Percentiles rank a stretch among this genome's conserved stretches.
Conservation (phyloP, 2,329 filamentous ascomycete genomes). For the Ceratocystis cacaofunesta region DNA sequence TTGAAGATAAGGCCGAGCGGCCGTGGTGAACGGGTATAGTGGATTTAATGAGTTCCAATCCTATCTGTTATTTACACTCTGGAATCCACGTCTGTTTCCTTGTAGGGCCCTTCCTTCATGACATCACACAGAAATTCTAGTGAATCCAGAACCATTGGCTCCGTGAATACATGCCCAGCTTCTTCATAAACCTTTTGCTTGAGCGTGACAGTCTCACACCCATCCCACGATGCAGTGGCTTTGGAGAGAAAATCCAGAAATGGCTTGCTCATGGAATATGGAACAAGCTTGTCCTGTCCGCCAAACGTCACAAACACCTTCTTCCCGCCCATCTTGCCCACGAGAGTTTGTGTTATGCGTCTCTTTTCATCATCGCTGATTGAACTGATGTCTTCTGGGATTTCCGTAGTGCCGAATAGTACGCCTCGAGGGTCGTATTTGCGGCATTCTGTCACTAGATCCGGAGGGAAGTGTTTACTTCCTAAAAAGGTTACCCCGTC, state of each 20-base stretch:
- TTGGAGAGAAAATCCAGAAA: conserved; percentile 49
- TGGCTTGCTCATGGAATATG: conserved; percentile 43
- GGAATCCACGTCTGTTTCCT: conserved; percentile 15
- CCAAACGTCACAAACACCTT: conserved; percentile 50
- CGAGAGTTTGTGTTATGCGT: conserved; percentile 26
- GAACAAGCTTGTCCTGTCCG: conserved; percentile 55
- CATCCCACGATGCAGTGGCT: conserved; percentile 39
- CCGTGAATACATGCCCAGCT: conserved; percentile 54
- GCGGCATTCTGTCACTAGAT: conserved; percentile 47
- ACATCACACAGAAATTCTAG: conserved; percentile 44
- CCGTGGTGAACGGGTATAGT: conserved; percentile 26
- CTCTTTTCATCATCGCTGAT: conserved; percentile 26
- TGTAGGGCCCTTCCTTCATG: conserved; percentile 24
- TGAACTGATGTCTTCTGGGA: conserved; percentile 27
- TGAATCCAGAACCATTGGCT: conserved; percentile 51
- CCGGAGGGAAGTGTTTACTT: conserved; percentile 58
- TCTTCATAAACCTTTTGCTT: conserved; percentile 54
- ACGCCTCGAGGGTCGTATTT: conserved; percentile 62
- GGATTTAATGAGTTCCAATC: too few relatives aligned
- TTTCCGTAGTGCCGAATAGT: conserved; percentile 41
- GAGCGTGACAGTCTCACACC: conserved; percentile 39
- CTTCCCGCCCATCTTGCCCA: conserved; percentile 43
- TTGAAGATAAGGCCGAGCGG: conserved; percentile 27
- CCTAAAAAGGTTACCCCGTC: conserved; percentile 54
- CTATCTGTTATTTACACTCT: background rate